Conservation (phyloP, 1,284 basidiomycete genomes). For the Cyathus olla region DNA sequence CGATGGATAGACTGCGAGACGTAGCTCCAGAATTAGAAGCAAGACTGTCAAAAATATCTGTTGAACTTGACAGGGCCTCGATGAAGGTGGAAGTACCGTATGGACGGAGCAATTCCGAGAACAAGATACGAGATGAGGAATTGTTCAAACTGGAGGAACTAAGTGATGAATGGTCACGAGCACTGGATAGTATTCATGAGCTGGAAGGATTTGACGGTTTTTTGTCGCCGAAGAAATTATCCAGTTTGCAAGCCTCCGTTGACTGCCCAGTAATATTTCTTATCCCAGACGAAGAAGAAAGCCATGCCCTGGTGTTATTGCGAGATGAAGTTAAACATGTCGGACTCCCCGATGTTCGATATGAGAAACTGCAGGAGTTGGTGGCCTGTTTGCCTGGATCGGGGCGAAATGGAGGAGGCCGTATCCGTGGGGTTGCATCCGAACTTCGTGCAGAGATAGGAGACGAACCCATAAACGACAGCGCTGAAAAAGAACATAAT, state of each 20-base stretch:
- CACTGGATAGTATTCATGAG: not conserved
- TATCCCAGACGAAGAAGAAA: not conserved
- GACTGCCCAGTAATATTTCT: not conserved
- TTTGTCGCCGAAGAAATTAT: not conserved
- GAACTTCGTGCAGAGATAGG: not conserved
- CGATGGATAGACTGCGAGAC: not conserved
- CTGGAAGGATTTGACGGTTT: slow-evolving; percentile 1
- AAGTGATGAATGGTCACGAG: not conserved
- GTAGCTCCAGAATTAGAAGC: not conserved
- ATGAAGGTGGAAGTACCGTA: not conserved
- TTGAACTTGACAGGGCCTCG: not conserved
- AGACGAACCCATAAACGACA: not conserved
- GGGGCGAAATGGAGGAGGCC: not conserved
- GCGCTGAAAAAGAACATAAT: not conserved
- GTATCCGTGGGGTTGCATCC: not conserved
- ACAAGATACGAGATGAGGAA: not conserved
- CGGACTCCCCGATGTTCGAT: not conserved
- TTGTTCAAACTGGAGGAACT: not conserved
- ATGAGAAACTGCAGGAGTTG: not conserved
- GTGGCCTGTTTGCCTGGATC: not conserved
- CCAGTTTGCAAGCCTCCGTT: not conserved
- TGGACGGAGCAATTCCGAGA: not conserved
- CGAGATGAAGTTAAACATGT: not conserved
- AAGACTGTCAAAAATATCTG: not conserved
- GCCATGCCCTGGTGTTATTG: not conserved